Evolutionary conservation across 1,284 basidiomycete species (phyloP).

Genomic region (Ceratobasidium papillatum): DNA sequence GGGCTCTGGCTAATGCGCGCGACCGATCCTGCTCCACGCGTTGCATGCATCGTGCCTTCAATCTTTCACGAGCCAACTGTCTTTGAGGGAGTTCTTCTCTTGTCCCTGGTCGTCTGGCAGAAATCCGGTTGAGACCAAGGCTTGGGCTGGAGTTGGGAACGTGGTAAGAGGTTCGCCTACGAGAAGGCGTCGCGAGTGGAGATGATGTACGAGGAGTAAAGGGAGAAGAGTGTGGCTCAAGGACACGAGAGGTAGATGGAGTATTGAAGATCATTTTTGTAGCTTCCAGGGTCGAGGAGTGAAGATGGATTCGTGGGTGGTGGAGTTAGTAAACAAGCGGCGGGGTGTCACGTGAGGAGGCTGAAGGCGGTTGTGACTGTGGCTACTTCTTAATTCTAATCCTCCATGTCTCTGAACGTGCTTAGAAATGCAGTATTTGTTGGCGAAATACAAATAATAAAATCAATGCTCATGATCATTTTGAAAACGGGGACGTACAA

Average conservation of each 20-base stretch:
- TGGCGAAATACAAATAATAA: no score
- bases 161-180: constrained; percentile 3
- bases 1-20: constrained; percentile 28
- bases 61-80: constrained; percentile 34
- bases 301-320: no score
- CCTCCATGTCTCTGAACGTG: not conserved
- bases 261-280: constrained; percentile 36
- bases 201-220: constrained; percentile 33
- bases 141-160: constrained; percentile 7
- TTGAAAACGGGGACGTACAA: not conserved
- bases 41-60: constrained; percentile 40
- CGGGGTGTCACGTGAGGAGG: not conserved
- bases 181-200: constrained; percentile 26
- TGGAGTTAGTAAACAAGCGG: not conserved
- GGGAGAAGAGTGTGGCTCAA: constrained; percentile 9
- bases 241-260: not conserved
- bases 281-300: no score
- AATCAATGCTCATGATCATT: no score
- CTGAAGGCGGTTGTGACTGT: not conserved
- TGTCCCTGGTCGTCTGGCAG: not conserved
- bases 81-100: constrained; percentile 31
- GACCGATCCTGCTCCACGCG: constrained; percentile 37
- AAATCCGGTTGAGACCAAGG: constrained; percentile 16
- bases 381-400: not conserved
- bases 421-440: no score